Evolutionary conservation across 176 grass and related monocot species (phyloP).

Genomic region (barley (Hordeum vulgare)): MorexV3_pseudomolecules_assembly NC_058522.1:501841561-501842060

Average conservation of each 20-base stretch:
- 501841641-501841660: conserved; percentile 35
- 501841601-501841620: conserved; percentile 23
- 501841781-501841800: conserved; percentile 53
- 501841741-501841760: conserved; percentile 24
- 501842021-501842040: conserved; percentile 34
- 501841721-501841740: not conserved
- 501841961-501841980: conserved; percentile 38
- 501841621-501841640: conserved; percentile 24
- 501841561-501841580: not conserved
- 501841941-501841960: conserved; percentile 68
- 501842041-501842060: conserved; percentile 76
- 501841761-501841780: conserved; percentile 26
- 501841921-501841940: conserved; percentile 46
- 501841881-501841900: conserved; percentile 49
- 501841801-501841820: conserved; percentile 45
- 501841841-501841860: conserved; percentile 44
- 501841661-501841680: conserved; percentile 4
- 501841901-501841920: conserved; percentile 38
- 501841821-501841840: conserved; percentile 46
- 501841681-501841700: conserved; percentile 17
- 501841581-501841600: conserved; percentile 46
- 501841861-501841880: conserved; percentile 23
- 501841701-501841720: conserved; percentile 8
- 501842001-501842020: conserved; percentile 14
- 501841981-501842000: conserved; percentile 46